Evolutionary conservation across 2,329 filamentous ascomycete species (phyloP).

Genomic region (Fusarium nodosum): DNA sequence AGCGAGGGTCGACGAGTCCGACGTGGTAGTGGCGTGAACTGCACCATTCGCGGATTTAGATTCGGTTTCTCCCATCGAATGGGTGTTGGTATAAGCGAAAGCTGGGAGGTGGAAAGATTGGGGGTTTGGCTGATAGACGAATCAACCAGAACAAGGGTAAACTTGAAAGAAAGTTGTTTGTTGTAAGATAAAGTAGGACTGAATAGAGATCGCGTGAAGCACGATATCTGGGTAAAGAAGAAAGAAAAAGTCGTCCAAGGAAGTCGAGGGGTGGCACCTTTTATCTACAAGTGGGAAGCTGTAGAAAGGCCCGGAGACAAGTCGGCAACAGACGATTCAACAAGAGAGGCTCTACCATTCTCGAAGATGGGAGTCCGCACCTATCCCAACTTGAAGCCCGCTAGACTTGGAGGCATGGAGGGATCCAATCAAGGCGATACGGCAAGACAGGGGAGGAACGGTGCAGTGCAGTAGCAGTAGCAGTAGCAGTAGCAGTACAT

Average conservation of each 20-base stretch:
- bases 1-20: conserved; percentile 55
- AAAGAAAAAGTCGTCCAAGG: conserved; percentile 23
- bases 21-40: conserved; percentile 56
- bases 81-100: conserved; percentile 51
- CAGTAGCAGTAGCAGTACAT: neutral
- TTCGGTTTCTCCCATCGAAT: conserved; percentile 60
- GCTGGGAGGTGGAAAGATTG: conserved; percentile 20
- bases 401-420: conserved; percentile 3
- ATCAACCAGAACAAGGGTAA: conserved; percentile 32
- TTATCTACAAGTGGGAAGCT: conserved; percentile 42
- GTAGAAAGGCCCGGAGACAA: conserved; percentile 25
- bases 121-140: conserved; percentile 20
- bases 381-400: conserved; percentile 33
- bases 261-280: conserved; percentile 30
- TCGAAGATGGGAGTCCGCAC: conserved; percentile 16
- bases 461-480: neutral
- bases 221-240: conserved; percentile 42
- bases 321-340: conserved; percentile 21
- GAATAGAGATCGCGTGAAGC: conserved; percentile 40
- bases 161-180: conserved; percentile 8
- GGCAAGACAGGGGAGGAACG: conserved; percentile 5
- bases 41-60: conserved; percentile 58
- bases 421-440: conserved; percentile 12
- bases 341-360: conserved; percentile 25
- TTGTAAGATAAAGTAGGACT: conserved; percentile 4